These are phyloP conservation scores for Rubia yunnanensis DNA, from an alignment of 257 asterid species.

Conservation along the genomic window DNA sequence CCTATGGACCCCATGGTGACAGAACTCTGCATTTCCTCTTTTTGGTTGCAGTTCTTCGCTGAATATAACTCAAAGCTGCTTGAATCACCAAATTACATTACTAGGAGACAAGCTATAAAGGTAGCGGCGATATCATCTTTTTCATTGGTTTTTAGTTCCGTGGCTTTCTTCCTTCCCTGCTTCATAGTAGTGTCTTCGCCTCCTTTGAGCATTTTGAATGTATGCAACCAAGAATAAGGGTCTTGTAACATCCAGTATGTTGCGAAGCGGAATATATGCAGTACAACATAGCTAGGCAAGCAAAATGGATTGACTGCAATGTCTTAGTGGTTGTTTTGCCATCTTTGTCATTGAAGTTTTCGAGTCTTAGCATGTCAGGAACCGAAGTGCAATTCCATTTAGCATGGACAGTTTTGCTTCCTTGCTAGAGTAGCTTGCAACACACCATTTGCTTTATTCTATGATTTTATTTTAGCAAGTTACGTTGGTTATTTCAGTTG, in stretches of 20 bases:
- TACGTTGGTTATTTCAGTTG: constrained; percentile 35
- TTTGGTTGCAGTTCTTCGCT: constrained; percentile 52
- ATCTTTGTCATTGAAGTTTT: background rate
- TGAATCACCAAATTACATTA: constrained; percentile 72
- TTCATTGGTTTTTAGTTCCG: constrained; percentile 9
- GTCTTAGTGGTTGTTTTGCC: background rate
- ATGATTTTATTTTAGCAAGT: background rate
- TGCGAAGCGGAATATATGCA: background rate
- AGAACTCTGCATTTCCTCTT: constrained; percentile 1
- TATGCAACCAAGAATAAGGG: background rate
- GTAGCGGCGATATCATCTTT: constrained; percentile 21
- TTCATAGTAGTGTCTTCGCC: background rate
- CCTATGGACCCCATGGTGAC: background rate
- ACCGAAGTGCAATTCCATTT: background rate
- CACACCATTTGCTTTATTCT: background rate
- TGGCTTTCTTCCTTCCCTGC: background rate
- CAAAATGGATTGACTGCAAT: background rate
- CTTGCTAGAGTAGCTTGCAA: background rate
- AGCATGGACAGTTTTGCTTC: background rate
- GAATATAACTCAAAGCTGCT: constrained; percentile 83
- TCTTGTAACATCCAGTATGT: background rate
- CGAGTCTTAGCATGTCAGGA: background rate
- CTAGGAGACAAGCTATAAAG: constrained; percentile 91
- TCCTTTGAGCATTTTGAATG: background rate
- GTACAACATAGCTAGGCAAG: background rate